Evolutionary conservation across 306 rosid genomes (phyloP), one percentile per base, ranked within the genome.

Genomic region (Acmispon strigosus): DNA sequence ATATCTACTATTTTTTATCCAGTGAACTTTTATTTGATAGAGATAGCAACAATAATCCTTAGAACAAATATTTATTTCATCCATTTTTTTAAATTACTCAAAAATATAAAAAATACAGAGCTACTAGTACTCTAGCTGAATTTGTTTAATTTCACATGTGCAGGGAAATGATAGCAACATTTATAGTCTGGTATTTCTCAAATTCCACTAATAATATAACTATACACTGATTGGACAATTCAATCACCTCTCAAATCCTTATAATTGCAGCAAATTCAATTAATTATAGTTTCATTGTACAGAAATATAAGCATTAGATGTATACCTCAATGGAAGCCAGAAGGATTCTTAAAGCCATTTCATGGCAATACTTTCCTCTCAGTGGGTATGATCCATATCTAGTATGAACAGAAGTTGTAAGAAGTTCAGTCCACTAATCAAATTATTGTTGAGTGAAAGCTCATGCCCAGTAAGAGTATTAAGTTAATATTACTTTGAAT

Each of bases 341-440:
- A 67, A 92, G 90, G 66, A 92, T 89, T 61, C 96, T 90, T 84
- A 88, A 62, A 56, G 96, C 95, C 95, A 90, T 88, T 84, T 88
- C 95, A 0, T 88, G 96, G 78, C 96, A 90, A 82, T 90, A 86
- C 51, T 90, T 90, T 53, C 95, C 95, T 79, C 87, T 86, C 78
- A 84, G 68, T 27, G 96, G 92, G 79, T 88, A 86, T 64, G 92
- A 90, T 72, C 96, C 96, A 63, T 90, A 90, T 76, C 96, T 90
- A 68, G 51, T 20, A 76, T 64, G 51, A 86, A 74, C 16, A 60
- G 66, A 37, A 83, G 41, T 74, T 57, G 18, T 41, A 55, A 42
- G 76, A 73, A 66, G 14, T 17, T 74, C 58, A 71, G 76, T 68
- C 65, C 36, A 42, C 5, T 8, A 50, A 62, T 13, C 70, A 76